phyloP scores from a whole-genome alignment of 2,329 filamentous ascomycete genomes.

The Chaetomiaceae sp. region DNA sequence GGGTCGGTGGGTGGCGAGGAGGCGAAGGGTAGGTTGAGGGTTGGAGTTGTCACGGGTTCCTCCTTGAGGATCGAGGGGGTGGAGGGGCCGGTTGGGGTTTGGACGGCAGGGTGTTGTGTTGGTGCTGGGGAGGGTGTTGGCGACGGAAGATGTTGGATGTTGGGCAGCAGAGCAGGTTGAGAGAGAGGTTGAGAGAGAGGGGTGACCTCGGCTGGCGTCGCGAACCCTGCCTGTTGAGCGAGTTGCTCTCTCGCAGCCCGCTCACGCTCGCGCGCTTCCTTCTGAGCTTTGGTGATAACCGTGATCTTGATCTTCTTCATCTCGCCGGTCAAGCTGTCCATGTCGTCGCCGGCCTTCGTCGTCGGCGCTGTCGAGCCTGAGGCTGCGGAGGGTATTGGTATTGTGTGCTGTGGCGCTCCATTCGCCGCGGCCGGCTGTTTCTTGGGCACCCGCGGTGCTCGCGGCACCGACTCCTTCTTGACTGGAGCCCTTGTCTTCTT shows the following conservation, averaged over 20 bases:
- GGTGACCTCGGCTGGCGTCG: slow-evolving; percentile 10
- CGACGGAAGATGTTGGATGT: slow-evolving; percentile 1
- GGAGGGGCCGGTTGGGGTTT: slow-evolving; percentile 1
- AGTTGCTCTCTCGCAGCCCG: slow-evolving; percentile 17
- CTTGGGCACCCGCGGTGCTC: slow-evolving; percentile 31
- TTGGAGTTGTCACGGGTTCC: neutral
- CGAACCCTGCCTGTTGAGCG: slow-evolving; percentile 13
- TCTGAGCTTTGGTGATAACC: slow-evolving; percentile 52
- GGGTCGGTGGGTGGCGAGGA: slow-evolving; percentile 4
- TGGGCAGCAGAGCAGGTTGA: neutral
- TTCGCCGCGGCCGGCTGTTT: slow-evolving; percentile 30
- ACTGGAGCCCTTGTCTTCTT: slow-evolving; percentile 54
- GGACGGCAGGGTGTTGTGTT: neutral
- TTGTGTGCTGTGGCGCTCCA: slow-evolving; percentile 13
- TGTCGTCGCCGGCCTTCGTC: slow-evolving; percentile 31
- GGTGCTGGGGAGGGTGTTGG: slow-evolving; percentile 4
- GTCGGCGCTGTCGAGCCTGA: slow-evolving; percentile 9
- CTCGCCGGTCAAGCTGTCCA: slow-evolving; percentile 51
- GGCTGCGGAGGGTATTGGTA: slow-evolving; percentile 6
- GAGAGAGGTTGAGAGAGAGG: neutral
- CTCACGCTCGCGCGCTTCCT: slow-evolving; percentile 43
- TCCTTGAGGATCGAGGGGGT: neutral
- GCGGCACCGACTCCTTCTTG: slow-evolving; percentile 36
- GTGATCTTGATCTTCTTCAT: slow-evolving; percentile 61
- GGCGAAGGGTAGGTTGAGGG: neutral